phyloP scores from a whole-genome alignment of 805 yeast species.

The Wickerhamiella sergipiensis region DNA sequence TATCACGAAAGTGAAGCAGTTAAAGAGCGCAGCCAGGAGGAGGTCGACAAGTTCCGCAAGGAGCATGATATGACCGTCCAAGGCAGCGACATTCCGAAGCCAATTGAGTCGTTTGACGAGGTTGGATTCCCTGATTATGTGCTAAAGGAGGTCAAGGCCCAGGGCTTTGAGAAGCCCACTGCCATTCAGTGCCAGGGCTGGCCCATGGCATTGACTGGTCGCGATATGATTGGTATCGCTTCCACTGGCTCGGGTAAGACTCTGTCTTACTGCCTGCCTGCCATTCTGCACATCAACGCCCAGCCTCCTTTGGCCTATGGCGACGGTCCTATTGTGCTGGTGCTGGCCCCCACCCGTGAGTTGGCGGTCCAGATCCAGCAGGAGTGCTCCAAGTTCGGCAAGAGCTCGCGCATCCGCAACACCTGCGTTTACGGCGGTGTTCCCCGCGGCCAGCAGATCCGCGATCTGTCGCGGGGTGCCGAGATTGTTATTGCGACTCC shows the following conservation, averaged over 20 bases:
- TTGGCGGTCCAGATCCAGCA: constrained; percentile 94
- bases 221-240: constrained; percentile 98
- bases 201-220: constrained; percentile 99
- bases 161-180: constrained; percentile 90
- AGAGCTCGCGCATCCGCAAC: constrained; percentile 84
- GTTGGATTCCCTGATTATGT: constrained; percentile 97
- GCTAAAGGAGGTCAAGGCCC: constrained; percentile 70
- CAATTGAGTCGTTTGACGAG: constrained; percentile 84
- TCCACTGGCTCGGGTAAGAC: constrained; percentile 99
- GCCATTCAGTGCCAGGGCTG: constrained; percentile 99
- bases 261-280: constrained; percentile 89
- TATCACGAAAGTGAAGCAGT: constrained; percentile 78
- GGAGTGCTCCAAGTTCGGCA: constrained; percentile 92
- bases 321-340: constrained; percentile 94
- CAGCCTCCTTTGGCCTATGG: constrained; percentile 88
- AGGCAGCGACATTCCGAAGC: constrained; percentile 86
- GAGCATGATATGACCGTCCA: constrained; percentile 72
- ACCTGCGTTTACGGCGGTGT: constrained; percentile 98
- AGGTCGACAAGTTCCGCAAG: constrained; percentile 62
- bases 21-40: constrained; percentile 57
- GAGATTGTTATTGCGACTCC: constrained; percentile 97
- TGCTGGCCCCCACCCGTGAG: constrained; percentile 97
- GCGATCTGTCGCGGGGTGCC: constrained; percentile 89
- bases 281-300: constrained; percentile 95
- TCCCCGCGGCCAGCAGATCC: constrained; percentile 93